A percentile compares a stretch with the other conserved stretches of the same genome.
Evolutionary conservation across 805 yeast species (phyloP).

Genomic region (Wickerhamiella alocasiicola): DNA sequence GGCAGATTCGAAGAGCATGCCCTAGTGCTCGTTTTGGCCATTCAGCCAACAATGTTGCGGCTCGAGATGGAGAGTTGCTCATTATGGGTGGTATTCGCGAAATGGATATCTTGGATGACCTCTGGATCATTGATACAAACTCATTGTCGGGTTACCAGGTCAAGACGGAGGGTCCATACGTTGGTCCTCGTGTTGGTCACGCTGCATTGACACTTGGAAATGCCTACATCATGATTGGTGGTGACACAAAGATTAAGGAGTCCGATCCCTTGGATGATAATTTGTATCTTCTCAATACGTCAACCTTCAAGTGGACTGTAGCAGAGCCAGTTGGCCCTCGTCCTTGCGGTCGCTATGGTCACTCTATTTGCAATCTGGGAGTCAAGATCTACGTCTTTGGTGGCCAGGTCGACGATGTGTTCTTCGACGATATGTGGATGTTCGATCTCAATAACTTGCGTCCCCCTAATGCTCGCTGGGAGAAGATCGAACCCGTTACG

Average conservation of each 20-base stretch:
- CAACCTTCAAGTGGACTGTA: conserved; percentile 64
- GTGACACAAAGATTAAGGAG: conserved; percentile 64
- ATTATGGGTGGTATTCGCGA: conserved; percentile 94
- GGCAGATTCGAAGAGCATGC: conserved; percentile 33
- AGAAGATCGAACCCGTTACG: conserved; percentile 44
- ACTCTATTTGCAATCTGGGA: conserved; percentile 64
- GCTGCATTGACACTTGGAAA: conserved; percentile 85
- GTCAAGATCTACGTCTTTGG: conserved; percentile 72
- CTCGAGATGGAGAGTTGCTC: conserved; percentile 69
- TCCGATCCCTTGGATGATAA: conserved; percentile 81
- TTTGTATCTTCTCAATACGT: conserved; percentile 72
- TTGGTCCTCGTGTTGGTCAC: conserved; percentile 92
- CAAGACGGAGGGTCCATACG: conserved; percentile 57
- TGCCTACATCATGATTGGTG: conserved; percentile 91
- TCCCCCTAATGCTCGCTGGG: conserved; percentile 77
- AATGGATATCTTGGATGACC: conserved; percentile 84
- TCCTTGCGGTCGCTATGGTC: conserved; percentile 93
- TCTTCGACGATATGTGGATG: conserved; percentile 70
- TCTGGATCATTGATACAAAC: conserved; percentile 71
- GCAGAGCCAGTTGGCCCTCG: conserved; percentile 62
- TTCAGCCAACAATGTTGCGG: conserved; percentile 62
- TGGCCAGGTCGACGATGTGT: conserved; percentile 79
- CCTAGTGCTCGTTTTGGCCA: conserved; percentile 96
- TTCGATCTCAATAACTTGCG: conserved; percentile 82
- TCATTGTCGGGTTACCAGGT: conserved; percentile 40